A percentile compares a stretch with the other conserved stretches of the same genome.
Conservation (phyloP, 2,329 filamentous ascomycete genomes). For the Claviceps fusiformis region DNA sequence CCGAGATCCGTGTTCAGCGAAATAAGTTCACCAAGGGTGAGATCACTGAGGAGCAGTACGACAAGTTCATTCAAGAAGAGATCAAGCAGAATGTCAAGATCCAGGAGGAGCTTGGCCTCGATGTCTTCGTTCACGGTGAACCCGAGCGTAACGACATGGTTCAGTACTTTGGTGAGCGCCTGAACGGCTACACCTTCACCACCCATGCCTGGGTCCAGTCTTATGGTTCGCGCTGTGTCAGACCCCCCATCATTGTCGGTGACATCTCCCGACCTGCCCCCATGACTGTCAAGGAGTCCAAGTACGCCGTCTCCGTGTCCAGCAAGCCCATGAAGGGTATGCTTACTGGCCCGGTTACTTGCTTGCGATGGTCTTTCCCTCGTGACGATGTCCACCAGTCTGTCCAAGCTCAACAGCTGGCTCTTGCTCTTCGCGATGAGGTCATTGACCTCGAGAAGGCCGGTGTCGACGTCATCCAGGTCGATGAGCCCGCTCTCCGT, state of each 20-base stretch:
- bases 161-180: slow-evolving; percentile 97
- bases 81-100: slow-evolving; percentile 90
- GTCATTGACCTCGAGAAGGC: slow-evolving; percentile 96
- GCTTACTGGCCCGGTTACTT: slow-evolving; percentile 98
- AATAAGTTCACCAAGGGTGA: slow-evolving; percentile 99
- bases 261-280: slow-evolving; percentile 93
- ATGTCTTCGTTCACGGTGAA: slow-evolving; percentile 97
- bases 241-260: slow-evolving; percentile 95
- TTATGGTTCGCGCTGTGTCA: slow-evolving; percentile 96
- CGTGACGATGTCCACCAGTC: slow-evolving; percentile 99
- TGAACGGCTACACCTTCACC: slow-evolving; percentile 96
- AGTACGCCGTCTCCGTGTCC: slow-evolving; percentile 91
- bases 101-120: slow-evolving; percentile 94
- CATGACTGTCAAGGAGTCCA: slow-evolving; percentile 99
- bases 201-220: slow-evolving; percentile 98
- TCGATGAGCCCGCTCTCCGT: slow-evolving; percentile 97
- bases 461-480: slow-evolving; percentile 95
- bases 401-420: slow-evolving; percentile 95
- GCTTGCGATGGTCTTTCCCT: slow-evolving; percentile 98
- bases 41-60: slow-evolving; percentile 83
- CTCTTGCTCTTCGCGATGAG: slow-evolving; percentile 95
- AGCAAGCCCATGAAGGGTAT: slow-evolving; percentile 99
- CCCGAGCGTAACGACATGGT: slow-evolving; percentile 99
- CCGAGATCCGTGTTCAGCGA: slow-evolving; percentile 91
- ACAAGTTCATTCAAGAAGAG: slow-evolving; percentile 99